A percentile compares a stretch with the other conserved stretches of the same genome.
Conservation (phyloP, 139 green algal genomes). For the Picochlorum sp. region DNA sequence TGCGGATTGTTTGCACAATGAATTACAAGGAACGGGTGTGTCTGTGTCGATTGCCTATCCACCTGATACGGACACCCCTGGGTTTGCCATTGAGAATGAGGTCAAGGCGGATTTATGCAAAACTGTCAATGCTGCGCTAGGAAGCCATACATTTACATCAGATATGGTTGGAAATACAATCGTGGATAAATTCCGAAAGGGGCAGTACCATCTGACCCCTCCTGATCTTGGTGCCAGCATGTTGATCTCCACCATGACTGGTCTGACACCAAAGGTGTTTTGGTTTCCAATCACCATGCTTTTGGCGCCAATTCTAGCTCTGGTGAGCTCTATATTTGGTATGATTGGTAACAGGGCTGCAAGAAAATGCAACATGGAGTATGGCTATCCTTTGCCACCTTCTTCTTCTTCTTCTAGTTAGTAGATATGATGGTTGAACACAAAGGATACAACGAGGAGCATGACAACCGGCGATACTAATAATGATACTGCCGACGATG, state of each 20-base stretch:
- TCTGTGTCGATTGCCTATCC: conserved; percentile 62
- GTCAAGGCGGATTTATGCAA: conserved; percentile 53
- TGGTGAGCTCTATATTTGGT: conserved; percentile 8
- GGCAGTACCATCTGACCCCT: conserved; percentile 48
- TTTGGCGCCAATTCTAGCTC: conserved; percentile 15
- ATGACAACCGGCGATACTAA: background rate
- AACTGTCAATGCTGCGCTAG: conserved; percentile 37
- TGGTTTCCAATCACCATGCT: conserved; percentile 1
- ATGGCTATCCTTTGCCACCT: background rate
- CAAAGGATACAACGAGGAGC: background rate
- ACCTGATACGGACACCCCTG: conserved; percentile 75
- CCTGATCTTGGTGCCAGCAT: conserved; percentile 44
- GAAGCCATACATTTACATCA: conserved; percentile 32
- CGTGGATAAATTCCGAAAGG: conserved; percentile 32
- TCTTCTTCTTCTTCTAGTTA: background rate
- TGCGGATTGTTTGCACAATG: conserved; percentile 70
- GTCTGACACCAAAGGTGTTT: conserved; percentile 19
- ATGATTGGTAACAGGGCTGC: conserved; percentile 13
- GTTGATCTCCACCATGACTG: conserved; percentile 32
- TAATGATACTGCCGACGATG: background rate
- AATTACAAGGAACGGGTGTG: conserved; percentile 62
- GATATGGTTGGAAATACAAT: conserved; percentile 47
- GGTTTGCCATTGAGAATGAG: conserved; percentile 54
- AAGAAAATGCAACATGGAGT: conserved; percentile 11
- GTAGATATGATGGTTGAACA: background rate